phyloP scores from a whole-genome alignment of 192 early-diverging fungal genomes.

The Umbelopsis sp. region DNA sequence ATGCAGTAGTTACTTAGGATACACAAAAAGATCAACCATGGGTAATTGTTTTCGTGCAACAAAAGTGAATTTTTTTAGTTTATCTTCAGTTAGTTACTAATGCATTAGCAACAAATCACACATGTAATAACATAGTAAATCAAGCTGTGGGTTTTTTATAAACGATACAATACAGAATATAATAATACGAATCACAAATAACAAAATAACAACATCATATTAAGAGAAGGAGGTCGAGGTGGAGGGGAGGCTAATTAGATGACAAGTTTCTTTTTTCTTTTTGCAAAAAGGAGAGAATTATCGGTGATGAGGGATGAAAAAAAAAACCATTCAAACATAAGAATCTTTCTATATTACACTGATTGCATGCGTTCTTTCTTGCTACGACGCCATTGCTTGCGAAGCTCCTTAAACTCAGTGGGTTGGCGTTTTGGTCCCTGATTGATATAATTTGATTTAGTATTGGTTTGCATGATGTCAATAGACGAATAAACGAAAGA shows the following conservation, averaged over 20 bases:
- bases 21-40: conserved; percentile 18
- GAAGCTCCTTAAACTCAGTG: conserved; percentile 60
- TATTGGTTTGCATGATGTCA: not conserved
- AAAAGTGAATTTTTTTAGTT: not conserved
- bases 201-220: not conserved
- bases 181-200: not conserved
- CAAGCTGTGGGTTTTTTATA: too few relatives aligned
- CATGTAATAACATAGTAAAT: too few relatives aligned
- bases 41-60: conserved; percentile 4
- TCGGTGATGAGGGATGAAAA: not conserved
- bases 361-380: conserved; percentile 46
- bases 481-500: not conserved
- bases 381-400: conserved; percentile 58
- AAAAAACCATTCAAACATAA: not conserved
- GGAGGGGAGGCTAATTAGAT: not conserved
- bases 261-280: not conserved
- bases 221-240: not conserved
- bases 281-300: not conserved
- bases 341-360: conserved; percentile 12
- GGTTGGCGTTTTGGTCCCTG: conserved; percentile 38
- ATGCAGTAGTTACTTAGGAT: not conserved
- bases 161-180: too few relatives aligned
- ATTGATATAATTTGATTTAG: conserved; percentile 8
- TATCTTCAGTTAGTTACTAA: too few relatives aligned
- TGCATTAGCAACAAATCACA: too few relatives aligned